Base-by-base conservation (phyloP, 352 stramenopile species). In the Pythium dissimile region DNA sequence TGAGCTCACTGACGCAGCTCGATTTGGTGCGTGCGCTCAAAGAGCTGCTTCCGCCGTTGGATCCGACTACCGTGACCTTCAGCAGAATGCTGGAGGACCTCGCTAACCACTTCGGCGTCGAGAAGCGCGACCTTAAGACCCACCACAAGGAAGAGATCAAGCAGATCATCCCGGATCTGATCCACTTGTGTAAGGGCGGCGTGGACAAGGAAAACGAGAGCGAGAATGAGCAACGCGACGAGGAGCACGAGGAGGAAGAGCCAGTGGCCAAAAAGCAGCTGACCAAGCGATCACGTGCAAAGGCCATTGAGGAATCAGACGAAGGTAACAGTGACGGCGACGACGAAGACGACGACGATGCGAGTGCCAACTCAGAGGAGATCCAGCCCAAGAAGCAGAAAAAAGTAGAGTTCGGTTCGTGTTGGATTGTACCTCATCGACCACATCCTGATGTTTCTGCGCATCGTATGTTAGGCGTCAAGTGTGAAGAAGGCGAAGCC, bases 1-100 rank as follows among this genome's bases (percentile, higher is more conserved):
- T 65, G 35, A 56, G 54, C 23, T 59, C 55, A 12, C 50, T 84
- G 18, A 64, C 37, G 5, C 10, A 70, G 35, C 26, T 65, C 31
- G 63, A 72, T 43, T 53, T 84, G 10, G 30, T 32, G 27, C 44
- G 50, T 11, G 80, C 64, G 55, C 64, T 94, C 52, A 51, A 62
- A 32, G 48, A 76, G 46, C 66, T 89, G 16, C 69, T 92, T 1
- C 82, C 84, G 28, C 58, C 53, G 9, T 74, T 94, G 68, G 69
- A 92, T 45, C 67, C 68, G 15, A 41, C 64, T 24, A 71, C 66
- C 18, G 75, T 76, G 42, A 89, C 72, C 16, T 42, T 92, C 9
- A 64, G 70, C 12, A 54, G 66, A 23, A 57, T 94, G 27, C 69
- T 79, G 58, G 52, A 77, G 46, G 74, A 74, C 38, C 54, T 94